phyloP scores from a whole-genome alignment of 73 alveolate genomes.

The Tetrahymena malaccensis region DNA sequence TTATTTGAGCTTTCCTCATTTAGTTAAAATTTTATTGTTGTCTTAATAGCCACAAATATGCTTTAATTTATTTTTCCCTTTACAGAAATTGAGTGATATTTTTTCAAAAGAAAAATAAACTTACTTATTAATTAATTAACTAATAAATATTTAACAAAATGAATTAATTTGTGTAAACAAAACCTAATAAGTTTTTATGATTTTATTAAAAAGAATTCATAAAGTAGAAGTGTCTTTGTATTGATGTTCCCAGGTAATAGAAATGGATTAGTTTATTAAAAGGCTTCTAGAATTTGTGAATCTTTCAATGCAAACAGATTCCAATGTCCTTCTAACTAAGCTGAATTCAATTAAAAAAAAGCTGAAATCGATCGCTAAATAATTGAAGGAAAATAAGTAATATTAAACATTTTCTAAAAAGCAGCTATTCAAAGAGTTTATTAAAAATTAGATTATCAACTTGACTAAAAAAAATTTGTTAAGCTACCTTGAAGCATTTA shows the following conservation, averaged over 20 bases:
- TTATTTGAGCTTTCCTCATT: too few species aligned
- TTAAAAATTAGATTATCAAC: not conserved
- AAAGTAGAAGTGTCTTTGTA: slow-evolving; percentile 50
- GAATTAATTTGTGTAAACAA: not conserved
- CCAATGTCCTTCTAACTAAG: slow-evolving; percentile 45
- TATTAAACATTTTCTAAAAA: not conserved
- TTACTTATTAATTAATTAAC: not conserved
- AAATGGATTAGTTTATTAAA: slow-evolving; percentile 33
- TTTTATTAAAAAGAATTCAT: not conserved
- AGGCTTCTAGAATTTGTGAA: slow-evolving; percentile 57
- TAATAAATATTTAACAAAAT: too few species aligned
- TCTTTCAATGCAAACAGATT: slow-evolving; percentile 65
- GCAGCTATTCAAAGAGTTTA: not conserved
- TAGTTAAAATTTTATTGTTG: too few species aligned
- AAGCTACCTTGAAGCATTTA: slow-evolving; percentile 6
- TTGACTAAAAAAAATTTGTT: slow-evolving; percentile 16
- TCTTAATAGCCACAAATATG: not conserved
- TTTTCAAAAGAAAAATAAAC: not conserved
- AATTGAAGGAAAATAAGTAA: slow-evolving; percentile 2
- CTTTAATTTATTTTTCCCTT: too few species aligned
- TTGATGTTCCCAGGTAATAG: slow-evolving; percentile 56
- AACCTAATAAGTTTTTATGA: not conserved
- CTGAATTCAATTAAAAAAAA: not conserved
- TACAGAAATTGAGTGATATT: not conserved
- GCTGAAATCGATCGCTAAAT: slow-evolving; percentile 29